Conservation (phyloP, 1,284 basidiomycete genomes). For the Caloboletus firmus region DNA sequence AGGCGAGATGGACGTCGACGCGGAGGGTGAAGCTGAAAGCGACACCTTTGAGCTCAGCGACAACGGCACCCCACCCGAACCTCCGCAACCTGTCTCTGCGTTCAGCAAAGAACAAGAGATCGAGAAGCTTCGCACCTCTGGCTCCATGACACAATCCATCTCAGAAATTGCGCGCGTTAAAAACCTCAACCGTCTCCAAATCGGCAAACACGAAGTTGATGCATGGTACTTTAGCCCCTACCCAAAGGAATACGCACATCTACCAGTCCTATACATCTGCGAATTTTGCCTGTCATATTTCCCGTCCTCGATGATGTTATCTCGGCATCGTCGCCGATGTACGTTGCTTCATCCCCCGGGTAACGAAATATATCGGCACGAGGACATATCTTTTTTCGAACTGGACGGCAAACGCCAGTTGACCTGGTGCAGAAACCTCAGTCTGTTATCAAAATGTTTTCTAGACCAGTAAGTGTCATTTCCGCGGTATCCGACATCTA, state of each 20-base stretch:
- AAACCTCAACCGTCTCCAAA: slow-evolving; percentile 96
- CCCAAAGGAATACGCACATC: slow-evolving; percentile 95
- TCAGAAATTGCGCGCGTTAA: slow-evolving; percentile 98
- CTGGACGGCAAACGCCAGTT: slow-evolving; percentile 96
- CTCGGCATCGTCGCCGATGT: slow-evolving; percentile 90
- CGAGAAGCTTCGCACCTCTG: slow-evolving; percentile 95
- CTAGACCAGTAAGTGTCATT: slow-evolving; percentile 81
- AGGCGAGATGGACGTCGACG: slow-evolving; percentile 47
- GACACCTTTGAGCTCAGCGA: slow-evolving; percentile 58
- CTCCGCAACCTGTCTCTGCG: slow-evolving; percentile 47
- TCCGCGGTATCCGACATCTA: slow-evolving; percentile 18
- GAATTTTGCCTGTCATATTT: slow-evolving; percentile 96
- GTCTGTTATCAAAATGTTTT: slow-evolving; percentile 96
- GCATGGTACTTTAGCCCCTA: slow-evolving; percentile 99
- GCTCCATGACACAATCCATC: slow-evolving; percentile 98
- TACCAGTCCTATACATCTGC: slow-evolving; percentile 95
- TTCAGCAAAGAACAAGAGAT: slow-evolving; percentile 99
- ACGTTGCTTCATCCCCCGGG: slow-evolving; percentile 95
- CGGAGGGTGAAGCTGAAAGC: slow-evolving; percentile 49
- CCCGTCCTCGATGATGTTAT: slow-evolving; percentile 84
- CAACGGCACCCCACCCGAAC: slow-evolving; percentile 42
- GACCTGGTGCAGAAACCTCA: slow-evolving; percentile 97
- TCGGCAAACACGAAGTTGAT: slow-evolving; percentile 95
- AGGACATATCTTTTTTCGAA: slow-evolving; percentile 97
- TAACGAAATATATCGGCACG: slow-evolving; percentile 98